Evolutionary conservation across 2,329 filamentous ascomycete species (phyloP).

Genomic region (Fusarium paranaense): DNA sequence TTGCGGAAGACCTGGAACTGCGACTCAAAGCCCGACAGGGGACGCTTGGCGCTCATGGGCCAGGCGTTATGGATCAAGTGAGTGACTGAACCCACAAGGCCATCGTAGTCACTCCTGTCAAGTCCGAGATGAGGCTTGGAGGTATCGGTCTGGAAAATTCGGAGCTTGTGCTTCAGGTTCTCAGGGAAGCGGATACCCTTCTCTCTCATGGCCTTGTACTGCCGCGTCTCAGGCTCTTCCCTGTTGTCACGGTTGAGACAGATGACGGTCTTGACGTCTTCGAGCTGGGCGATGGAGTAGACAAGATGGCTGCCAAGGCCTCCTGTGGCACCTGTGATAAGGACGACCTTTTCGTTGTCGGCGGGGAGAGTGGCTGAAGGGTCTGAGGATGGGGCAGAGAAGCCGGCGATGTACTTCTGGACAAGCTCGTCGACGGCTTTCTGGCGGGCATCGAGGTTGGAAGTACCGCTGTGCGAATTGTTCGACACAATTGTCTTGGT

Average conservation of each 20-base stretch:
- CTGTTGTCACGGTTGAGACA: slow-evolving; percentile 24
- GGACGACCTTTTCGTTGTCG: slow-evolving; percentile 8
- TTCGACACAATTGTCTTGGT: background rate
- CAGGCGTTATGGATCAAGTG: slow-evolving; percentile 39
- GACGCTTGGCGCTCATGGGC: slow-evolving; percentile 40
- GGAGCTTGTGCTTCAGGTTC: slow-evolving; percentile 14
- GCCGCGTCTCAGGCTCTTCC: background rate
- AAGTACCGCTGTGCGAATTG: background rate
- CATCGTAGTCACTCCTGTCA: background rate
- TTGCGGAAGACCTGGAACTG: slow-evolving; percentile 39
- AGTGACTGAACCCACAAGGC: background rate
- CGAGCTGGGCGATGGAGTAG: slow-evolving; percentile 22
- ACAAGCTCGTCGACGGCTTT: slow-evolving; percentile 16
- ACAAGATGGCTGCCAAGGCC: slow-evolving; percentile 26
- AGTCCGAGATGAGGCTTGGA: slow-evolving; percentile 16
- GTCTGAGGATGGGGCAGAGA: background rate
- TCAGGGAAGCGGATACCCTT: slow-evolving; percentile 25
- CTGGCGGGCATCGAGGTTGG: background rate
- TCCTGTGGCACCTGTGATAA: slow-evolving; percentile 16
- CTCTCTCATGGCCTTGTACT: slow-evolving; percentile 31
- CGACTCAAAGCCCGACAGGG: slow-evolving; percentile 25
- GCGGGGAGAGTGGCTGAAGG: rapidly evolving
- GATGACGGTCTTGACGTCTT: slow-evolving; percentile 11
- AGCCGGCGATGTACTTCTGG: slow-evolving; percentile 4
- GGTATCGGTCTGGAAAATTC: slow-evolving; percentile 19